phyloP scores from a whole-genome alignment of 2,329 filamentous ascomycete genomes.

The Venturia asperata region DNA sequence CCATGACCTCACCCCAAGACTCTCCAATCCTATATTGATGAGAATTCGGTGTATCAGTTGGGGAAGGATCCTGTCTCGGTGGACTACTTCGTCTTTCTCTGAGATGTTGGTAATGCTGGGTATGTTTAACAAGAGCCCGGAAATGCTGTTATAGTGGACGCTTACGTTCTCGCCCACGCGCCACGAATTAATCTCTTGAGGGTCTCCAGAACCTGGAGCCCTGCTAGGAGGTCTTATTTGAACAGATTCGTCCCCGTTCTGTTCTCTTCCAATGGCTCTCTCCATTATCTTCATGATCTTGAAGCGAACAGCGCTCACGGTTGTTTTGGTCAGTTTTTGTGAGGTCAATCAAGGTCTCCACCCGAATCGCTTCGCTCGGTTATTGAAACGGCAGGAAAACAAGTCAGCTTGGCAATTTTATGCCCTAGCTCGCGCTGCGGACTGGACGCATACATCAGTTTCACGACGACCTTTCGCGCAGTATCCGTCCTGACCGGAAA shows the following conservation, averaged over 20 bases:
- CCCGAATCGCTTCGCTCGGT: background rate
- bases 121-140: background rate
- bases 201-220: background rate
- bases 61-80: background rate
- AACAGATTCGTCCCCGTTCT: background rate
- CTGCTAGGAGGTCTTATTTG: background rate
- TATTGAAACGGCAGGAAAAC: background rate
- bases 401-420: background rate
- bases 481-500: constrained; percentile 1
- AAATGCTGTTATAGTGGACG: background rate
- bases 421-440: background rate
- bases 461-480: background rate
- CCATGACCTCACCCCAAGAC: background rate
- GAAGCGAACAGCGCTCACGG: background rate
- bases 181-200: background rate
- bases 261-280: constrained; percentile 1
- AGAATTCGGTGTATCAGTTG: background rate
- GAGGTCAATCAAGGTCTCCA: background rate
- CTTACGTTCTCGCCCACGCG: background rate
- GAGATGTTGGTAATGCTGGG: background rate
- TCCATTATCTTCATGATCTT: background rate
- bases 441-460: background rate
- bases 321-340: background rate
- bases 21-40: background rate
- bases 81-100: background rate